These are phyloP conservation scores for Drosera spatulata DNA, from an alignment of 179 eudicot species.

Conservation along the genomic window DNA sequence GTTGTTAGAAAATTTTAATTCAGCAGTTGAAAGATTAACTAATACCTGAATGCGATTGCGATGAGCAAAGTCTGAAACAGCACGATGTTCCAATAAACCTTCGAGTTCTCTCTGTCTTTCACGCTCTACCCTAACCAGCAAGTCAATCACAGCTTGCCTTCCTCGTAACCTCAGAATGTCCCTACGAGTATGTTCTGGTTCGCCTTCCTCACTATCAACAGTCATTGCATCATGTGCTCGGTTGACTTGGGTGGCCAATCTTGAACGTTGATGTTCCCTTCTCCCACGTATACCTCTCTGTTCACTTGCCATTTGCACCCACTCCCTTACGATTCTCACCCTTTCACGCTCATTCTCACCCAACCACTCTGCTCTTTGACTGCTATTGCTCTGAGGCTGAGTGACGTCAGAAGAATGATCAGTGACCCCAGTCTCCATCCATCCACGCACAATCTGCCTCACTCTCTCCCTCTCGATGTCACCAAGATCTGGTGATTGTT, in stretches of 20 bases:
- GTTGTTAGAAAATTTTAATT: neutral
- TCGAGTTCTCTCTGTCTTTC: constrained; percentile 97
- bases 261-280: constrained; percentile 51
- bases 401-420: constrained; percentile 50
- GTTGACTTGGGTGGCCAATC: constrained; percentile 13
- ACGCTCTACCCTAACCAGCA: constrained; percentile 83
- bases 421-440: constrained; percentile 77
- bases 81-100: constrained; percentile 86
- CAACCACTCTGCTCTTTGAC: constrained; percentile 84
- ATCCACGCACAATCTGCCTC: constrained; percentile 88
- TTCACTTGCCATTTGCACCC: constrained; percentile 96
- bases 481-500: constrained; percentile 91
- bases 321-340: constrained; percentile 93
- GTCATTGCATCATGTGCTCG: constrained; percentile 31
- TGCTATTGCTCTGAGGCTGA: constrained; percentile 27
- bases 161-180: constrained; percentile 89
- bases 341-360: constrained; percentile 98
- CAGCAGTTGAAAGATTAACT: neutral
- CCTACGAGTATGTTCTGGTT: constrained; percentile 75
- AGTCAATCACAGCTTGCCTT: constrained; percentile 83
- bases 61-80: constrained; percentile 97
- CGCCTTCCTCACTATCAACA: constrained; percentile 52
- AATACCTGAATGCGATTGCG: constrained; percentile 96
- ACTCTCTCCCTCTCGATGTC: constrained; percentile 98
- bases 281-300: constrained; percentile 67